Percentiles rank a stretch among this genome's conserved stretches.
These are phyloP conservation scores for Lentinula aciculospora DNA, from an alignment of 768 basidiomycete genomes.

Conservation along the genomic window DNA sequence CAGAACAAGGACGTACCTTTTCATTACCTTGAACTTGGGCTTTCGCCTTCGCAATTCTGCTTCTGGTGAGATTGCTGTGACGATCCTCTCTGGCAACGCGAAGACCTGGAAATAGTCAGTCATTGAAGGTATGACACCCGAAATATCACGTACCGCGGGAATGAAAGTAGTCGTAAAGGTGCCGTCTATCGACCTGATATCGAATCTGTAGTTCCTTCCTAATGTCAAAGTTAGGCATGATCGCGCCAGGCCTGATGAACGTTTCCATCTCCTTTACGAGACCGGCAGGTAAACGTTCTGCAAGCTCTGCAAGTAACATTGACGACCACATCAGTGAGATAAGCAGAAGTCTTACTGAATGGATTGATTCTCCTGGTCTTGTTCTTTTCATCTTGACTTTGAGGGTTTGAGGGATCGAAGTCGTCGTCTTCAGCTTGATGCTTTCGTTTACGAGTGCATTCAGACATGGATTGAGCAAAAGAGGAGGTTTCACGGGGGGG, in stretches of 20 bases:
- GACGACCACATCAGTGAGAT: not conserved
- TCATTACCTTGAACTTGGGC: not conserved
- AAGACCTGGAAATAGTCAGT: conserved; percentile 15
- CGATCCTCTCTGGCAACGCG: conserved; percentile 8
- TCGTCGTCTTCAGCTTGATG: conserved; percentile 4
- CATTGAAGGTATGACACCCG: not conserved
- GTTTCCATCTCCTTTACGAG: conserved; percentile 58
- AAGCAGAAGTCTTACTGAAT: not conserved
- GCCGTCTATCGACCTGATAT: conserved; percentile 64
- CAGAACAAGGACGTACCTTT: not conserved
- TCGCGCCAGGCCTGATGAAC: conserved; percentile 63
- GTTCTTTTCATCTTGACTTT: not conserved
- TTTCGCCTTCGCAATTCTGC: conserved; percentile 6
- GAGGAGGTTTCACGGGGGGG: conserved; percentile 1
- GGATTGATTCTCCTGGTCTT: conserved; percentile 7
- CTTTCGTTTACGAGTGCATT: conserved; percentile 7
- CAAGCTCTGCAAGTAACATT: conserved; percentile 1
- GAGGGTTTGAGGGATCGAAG: conserved; percentile 2
- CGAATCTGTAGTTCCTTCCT: conserved; percentile 68
- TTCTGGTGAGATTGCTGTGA: conserved; percentile 8
- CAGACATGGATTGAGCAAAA: conserved; percentile 4
- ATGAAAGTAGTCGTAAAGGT: conserved; percentile 79
- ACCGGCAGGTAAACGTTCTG: not conserved
- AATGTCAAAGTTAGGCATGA: conserved; percentile 72
- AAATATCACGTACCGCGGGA: conserved; percentile 32